phyloP scores from a whole-genome alignment of 306 rosid species.

The Neltuma alba region DNA sequence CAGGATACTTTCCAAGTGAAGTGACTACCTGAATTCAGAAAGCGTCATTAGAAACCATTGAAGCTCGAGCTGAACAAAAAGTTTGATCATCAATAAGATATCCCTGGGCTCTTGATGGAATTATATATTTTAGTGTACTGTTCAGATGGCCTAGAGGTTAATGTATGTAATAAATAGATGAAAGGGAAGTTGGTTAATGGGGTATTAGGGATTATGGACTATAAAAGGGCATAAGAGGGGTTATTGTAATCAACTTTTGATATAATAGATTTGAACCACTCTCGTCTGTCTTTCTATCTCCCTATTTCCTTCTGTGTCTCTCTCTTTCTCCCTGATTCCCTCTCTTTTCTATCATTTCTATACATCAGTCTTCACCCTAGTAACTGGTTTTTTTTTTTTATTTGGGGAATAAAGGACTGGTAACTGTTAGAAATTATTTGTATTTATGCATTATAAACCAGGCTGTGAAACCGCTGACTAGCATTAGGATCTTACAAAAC shows the following conservation, averaged over 20 bases:
- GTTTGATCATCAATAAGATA: slow-evolving; percentile 13
- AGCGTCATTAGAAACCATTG: neutral
- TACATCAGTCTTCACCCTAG: neutral
- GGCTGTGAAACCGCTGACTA: neutral
- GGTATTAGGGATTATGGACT: too few relatives aligned
- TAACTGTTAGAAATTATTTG: neutral
- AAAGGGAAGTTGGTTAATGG: too few relatives aligned
- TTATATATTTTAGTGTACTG: neutral
- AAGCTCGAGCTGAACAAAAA: neutral
- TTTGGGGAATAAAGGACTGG: neutral
- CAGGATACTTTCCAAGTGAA: slow-evolving; percentile 82
- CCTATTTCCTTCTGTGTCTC: too few relatives aligned
- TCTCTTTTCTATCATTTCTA: too few relatives aligned
- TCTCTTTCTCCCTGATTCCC: too few relatives aligned
- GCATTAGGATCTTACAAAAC: neutral
- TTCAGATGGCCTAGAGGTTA: neutral
- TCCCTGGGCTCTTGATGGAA: neutral
- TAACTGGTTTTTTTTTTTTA: neutral
- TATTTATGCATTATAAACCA: slow-evolving; percentile 7
- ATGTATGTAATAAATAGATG: neutral
- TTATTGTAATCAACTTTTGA: too few relatives aligned
- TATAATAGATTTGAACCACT: too few relatives aligned
- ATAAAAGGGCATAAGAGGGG: too few relatives aligned
- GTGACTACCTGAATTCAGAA: slow-evolving; percentile 65
- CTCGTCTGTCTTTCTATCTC: too few relatives aligned